These are phyloP conservation scores for Xylariaceae sp. DNA, from an alignment of 2,329 filamentous ascomycete species.

Conservation along the genomic window DNA sequence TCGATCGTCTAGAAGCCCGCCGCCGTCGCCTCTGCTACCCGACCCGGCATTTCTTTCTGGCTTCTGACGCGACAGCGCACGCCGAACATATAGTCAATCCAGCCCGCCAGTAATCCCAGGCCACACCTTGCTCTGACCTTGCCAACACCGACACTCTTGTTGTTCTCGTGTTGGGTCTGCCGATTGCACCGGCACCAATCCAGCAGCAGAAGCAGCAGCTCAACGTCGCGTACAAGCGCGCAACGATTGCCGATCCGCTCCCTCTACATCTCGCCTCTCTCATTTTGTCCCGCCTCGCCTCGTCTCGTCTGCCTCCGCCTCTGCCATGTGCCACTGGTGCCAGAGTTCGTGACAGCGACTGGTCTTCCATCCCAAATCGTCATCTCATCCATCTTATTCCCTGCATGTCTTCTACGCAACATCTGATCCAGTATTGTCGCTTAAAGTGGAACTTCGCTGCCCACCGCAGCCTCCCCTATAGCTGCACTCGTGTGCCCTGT, in stretches of 20 bases:
- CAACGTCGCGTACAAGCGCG: conserved; percentile 9
- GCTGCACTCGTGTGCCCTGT: not conserved
- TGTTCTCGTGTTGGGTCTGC: conserved; percentile 4
- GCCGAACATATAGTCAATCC: conserved; percentile 4
- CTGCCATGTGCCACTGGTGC: conserved; percentile 14
- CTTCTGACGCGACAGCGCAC: conserved; percentile 10
- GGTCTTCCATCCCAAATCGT: conserved; percentile 3
- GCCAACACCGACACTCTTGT: conserved; percentile 6
- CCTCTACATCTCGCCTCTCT: not conserved
- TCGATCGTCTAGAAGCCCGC: conserved; percentile 14
- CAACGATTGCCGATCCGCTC: conserved; percentile 2
- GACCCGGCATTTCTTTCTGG: conserved; percentile 1
- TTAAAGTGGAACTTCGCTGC: conserved; percentile 15
- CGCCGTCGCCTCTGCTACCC: conserved; percentile 7
- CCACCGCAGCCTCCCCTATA: conserved; percentile 11
- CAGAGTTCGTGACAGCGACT: conserved; percentile 13
- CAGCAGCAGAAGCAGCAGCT: not conserved
- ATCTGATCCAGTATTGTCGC: conserved; percentile 14
- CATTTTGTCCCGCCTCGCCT: not conserved
- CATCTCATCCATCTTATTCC: not conserved
- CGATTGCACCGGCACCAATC: not conserved
- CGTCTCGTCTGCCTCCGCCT: not conserved
- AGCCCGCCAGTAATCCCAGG: conserved; percentile 10
- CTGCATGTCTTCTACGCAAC: conserved; percentile 20
- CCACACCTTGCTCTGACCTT: conserved; percentile 5